Conservation (phyloP, 352 stramenopile genomes). For the Albugo candida region DNA sequence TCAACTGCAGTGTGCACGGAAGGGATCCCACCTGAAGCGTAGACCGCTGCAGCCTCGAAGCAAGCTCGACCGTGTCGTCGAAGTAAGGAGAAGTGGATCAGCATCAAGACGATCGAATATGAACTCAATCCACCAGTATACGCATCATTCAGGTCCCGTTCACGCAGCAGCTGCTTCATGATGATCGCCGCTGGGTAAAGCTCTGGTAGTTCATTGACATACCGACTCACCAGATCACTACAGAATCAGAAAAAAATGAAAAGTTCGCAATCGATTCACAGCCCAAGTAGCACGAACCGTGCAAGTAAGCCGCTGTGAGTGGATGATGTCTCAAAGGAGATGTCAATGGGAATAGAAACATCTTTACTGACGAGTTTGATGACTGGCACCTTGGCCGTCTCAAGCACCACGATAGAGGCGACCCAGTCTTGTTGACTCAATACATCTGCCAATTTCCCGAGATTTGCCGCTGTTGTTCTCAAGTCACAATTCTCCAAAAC, state of each 20-base stretch:
- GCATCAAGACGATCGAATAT: slow-evolving; percentile 86
- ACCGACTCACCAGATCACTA: slow-evolving; percentile 61
- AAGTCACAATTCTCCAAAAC: slow-evolving; percentile 47
- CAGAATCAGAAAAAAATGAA: neutral
- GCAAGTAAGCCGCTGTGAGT: slow-evolving; percentile 69
- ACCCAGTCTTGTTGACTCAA: slow-evolving; percentile 54
- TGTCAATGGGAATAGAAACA: slow-evolving; percentile 65
- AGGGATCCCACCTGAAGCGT: slow-evolving; percentile 34
- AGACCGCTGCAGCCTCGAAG: slow-evolving; percentile 20
- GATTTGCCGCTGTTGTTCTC: slow-evolving; percentile 27
- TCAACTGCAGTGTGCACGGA: slow-evolving; percentile 10
- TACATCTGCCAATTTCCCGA: slow-evolving; percentile 30
- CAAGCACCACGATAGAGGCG: slow-evolving; percentile 58
- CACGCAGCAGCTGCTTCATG: slow-evolving; percentile 80
- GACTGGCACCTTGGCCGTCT: slow-evolving; percentile 68
- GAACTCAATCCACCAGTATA: slow-evolving; percentile 82
- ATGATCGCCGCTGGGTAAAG: slow-evolving; percentile 79
- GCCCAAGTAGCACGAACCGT: slow-evolving; percentile 8
- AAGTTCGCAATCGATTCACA: neutral
- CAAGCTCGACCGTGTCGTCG: slow-evolving; percentile 11
- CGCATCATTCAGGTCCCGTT: slow-evolving; percentile 79
- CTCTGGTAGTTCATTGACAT: slow-evolving; percentile 65
- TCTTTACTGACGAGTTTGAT: slow-evolving; percentile 60
- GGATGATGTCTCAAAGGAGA: slow-evolving; percentile 64
- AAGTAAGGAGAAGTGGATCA: slow-evolving; percentile 71